Base-by-base conservation (phyloP, 352 stramenopile species). In the Phytophthora uliginosa region DNA sequence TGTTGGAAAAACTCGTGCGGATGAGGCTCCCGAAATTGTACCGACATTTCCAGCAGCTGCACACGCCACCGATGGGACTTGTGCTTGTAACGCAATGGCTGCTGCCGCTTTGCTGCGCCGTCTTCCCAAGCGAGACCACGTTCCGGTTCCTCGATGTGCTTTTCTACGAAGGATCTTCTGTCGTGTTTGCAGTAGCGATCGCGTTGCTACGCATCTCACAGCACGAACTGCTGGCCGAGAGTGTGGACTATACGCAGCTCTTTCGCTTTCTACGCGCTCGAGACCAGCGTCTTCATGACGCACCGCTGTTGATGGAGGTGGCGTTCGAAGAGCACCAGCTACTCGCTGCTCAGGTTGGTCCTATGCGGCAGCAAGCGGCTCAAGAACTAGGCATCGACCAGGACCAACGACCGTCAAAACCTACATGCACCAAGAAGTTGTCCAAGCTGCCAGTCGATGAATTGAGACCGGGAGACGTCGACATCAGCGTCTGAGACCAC, bases 11-110 rank as follows among this genome's bases (percentile, higher is more conserved):
- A 36, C 74, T 94, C 9, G 47, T 94, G 12, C 71, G 69, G 9
- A 72, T 56, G 47, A 68, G 86, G 8, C 63, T 91, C 18, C 86
- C 84, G 1, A 92, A 91, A 45, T 34, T 94, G 5, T 66, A 79
- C 24, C 83, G 79, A 1, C 85, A 94, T 52, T 83, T 94, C 52
- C 72, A 90, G 69, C 71, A 84, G 10, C 74, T 91, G 7, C 77
- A 91, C 38, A 70, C 75, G 6, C 75, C 79, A 8, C 79, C 89
- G 31, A 82, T 90, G 33, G 86, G 86, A 0, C 68, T 94, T 0
- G 56, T 94, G 26, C 75, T 94, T 1, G 81, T 86, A 18, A 92
- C 81, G 6, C 82, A 88, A n/a, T 94, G 86, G 86, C 52, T 94
- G 9, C 34, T 94, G 28, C 86, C 86, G 0, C 62, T 92, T 3